phyloP scores from a whole-genome alignment of 768 basidiomycete species.

The Amanita inopinata region DNA sequence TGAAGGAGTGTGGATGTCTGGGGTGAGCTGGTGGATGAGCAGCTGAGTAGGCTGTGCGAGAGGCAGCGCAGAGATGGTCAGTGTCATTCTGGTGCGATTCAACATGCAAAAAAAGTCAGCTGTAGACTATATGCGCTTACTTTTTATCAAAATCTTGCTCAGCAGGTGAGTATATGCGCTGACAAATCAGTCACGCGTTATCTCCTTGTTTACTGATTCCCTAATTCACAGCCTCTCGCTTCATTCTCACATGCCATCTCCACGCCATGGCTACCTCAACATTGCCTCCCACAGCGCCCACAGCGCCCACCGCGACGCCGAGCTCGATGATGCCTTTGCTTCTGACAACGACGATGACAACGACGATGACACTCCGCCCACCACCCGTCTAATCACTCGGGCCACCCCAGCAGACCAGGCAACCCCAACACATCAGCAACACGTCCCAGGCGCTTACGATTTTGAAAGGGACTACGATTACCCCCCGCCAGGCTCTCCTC shows the following conservation, averaged over 20 bases:
- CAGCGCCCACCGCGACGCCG: constrained; percentile 42
- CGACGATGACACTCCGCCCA: constrained; percentile 28
- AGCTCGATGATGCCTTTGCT: constrained; percentile 74
- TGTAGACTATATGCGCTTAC: no score
- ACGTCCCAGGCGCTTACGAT: constrained; percentile 49
- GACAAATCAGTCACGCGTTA: neutral
- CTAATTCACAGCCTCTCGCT: neutral
- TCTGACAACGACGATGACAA: constrained; percentile 51
- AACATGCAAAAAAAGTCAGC: no score
- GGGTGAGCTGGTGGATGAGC: constrained; percentile 38
- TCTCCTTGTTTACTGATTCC: neutral
- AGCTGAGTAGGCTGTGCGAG: constrained; percentile 31
- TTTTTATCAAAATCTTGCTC: no score
- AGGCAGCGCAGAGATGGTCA: constrained; percentile 42
- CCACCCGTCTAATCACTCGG: constrained; percentile 24
- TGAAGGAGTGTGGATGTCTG: constrained; percentile 49
- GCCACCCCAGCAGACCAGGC: constrained; percentile 15
- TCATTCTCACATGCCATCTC: neutral
- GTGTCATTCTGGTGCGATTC: no score
- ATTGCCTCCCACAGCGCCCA: neutral
- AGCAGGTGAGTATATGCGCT: neutral
- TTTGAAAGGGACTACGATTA: constrained; percentile 73
- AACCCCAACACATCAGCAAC: constrained; percentile 14
- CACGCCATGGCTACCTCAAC: constrained; percentile 3
- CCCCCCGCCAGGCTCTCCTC: constrained; percentile 77